phyloP scores from a whole-genome alignment of 768 basidiomycete genomes.

The Amanita muscaria region DNA sequence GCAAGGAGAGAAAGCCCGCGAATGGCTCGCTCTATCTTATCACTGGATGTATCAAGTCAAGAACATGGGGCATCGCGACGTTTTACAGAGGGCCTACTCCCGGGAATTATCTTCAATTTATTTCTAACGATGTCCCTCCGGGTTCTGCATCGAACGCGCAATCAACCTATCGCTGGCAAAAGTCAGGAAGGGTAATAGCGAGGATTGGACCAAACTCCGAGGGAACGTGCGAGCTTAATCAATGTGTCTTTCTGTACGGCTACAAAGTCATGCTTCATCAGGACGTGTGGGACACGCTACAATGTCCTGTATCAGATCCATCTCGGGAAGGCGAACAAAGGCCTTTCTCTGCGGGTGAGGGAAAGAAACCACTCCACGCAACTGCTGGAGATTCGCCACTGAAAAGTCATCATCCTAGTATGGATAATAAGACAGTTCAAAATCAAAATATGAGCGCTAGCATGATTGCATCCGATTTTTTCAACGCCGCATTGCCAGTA shows the following conservation, averaged over 20 bases:
- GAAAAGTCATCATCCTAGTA: too few relatives aligned
- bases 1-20: slow-evolving; percentile 3
- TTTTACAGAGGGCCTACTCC: slow-evolving; percentile 1
- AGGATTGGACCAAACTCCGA: slow-evolving; percentile 2
- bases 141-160: not conserved
- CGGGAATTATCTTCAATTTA: not conserved
- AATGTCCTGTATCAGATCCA: too few relatives aligned
- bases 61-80: slow-evolving; percentile 13
- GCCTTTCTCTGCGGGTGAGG: too few relatives aligned
- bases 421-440: too few relatives aligned
- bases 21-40: slow-evolving; percentile 15
- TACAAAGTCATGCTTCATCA: slow-evolving; percentile 5
- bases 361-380: too few relatives aligned
- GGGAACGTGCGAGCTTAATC: not conserved
- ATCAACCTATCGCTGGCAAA: slow-evolving; percentile 1
- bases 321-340: too few relatives aligned
- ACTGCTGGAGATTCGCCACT: too few relatives aligned
- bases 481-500: too few relatives aligned
- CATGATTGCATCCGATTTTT: too few relatives aligned
- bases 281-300: not conserved
- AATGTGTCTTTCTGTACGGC: slow-evolving; percentile 8
- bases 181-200: not conserved
- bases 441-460: too few relatives aligned
- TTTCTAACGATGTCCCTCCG: not conserved
- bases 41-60: slow-evolving; percentile 15